These are phyloP conservation scores for Boletus subcaerulescens DNA, from an alignment of 768 basidiomycete species.

Conservation along the genomic window DNA sequence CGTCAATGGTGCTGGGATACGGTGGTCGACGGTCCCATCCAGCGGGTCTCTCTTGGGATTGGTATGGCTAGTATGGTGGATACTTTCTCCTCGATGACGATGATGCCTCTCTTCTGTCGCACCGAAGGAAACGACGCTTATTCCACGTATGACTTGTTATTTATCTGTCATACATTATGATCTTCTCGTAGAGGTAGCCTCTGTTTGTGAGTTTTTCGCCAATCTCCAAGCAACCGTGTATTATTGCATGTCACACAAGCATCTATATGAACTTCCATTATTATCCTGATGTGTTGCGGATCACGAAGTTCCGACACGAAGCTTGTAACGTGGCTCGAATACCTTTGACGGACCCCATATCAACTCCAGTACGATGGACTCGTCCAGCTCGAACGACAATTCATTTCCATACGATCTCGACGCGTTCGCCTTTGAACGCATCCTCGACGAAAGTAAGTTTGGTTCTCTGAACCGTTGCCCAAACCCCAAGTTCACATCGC, in stretches of 20 bases:
- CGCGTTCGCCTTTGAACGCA: constrained; percentile 46
- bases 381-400: neutral
- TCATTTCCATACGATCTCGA: constrained; percentile 32
- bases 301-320: too few relatives aligned
- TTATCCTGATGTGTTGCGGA: too few relatives aligned
- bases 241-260: too few relatives aligned
- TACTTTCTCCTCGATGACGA: neutral
- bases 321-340: too few relatives aligned
- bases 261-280: too few relatives aligned
- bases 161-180: neutral
- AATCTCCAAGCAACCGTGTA: too few relatives aligned
- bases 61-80: constrained; percentile 19
- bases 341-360: too few relatives aligned
- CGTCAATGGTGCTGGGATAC: constrained; percentile 36
- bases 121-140: neutral
- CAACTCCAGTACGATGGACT: neutral
- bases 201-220: too few relatives aligned
- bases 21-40: constrained; percentile 2
- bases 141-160: neutral
- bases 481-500: neutral
- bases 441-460: constrained; percentile 49
- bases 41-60: constrained; percentile 10
- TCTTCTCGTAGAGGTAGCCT: too few relatives aligned
- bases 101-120: neutral
- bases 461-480: neutral